Conservation (phyloP, 2,329 filamentous ascomycete species). For the Aschersonia sp. region DNA sequence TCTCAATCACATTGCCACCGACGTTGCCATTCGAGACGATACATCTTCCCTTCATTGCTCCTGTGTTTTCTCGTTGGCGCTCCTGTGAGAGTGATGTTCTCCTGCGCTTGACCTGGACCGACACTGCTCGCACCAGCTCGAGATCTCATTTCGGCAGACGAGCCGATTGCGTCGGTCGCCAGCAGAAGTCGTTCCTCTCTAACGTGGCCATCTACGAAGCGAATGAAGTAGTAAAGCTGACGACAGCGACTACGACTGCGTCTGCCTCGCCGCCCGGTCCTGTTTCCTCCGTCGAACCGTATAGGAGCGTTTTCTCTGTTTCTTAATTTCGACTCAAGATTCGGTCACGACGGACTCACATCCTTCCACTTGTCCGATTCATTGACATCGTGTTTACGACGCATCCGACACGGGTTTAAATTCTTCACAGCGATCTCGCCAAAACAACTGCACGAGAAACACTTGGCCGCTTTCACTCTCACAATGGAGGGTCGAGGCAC, state of each 20-base stretch:
- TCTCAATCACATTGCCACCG: slow-evolving; percentile 1
- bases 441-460: too few species aligned
- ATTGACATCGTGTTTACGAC: background rate
- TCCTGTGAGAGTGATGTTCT: background rate
- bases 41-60: background rate
- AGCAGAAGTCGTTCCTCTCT: background rate
- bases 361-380: background rate
- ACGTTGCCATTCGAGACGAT: background rate
- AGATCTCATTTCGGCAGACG: too few species aligned
- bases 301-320: background rate
- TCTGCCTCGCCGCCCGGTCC: background rate
- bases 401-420: background rate
- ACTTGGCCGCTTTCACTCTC: background rate
- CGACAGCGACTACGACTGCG: slow-evolving; percentile 5
- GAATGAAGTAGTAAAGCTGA: slow-evolving; percentile 6
- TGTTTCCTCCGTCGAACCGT: background rate
- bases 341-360: too few species aligned
- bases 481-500: slow-evolving; percentile 24
- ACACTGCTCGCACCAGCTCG: too few species aligned
- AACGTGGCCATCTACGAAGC: slow-evolving; percentile 4
- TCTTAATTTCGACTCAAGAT: too few species aligned
- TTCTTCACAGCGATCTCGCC: too few species aligned
- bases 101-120: background rate
- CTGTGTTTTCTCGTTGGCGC: background rate
- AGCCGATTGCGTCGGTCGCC: too few species aligned